phyloP scores from a whole-genome alignment of 495 filamentous ascomycete species.

The Hypoxylon trugodes region DNA sequence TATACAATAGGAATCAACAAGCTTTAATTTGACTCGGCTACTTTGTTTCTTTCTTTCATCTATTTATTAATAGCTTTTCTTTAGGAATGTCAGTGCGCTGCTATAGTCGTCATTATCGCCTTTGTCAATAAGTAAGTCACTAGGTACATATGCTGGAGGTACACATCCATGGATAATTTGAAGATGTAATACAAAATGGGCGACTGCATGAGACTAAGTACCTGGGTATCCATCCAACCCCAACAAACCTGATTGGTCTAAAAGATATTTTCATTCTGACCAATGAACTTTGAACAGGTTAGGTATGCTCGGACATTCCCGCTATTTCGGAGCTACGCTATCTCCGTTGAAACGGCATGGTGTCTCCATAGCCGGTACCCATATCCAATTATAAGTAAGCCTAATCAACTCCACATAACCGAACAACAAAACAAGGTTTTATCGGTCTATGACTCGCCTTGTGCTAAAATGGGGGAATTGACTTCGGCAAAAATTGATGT shows the following conservation, averaged over 20 bases:
- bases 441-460: slow-evolving; percentile 26
- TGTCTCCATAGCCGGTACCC: slow-evolving; percentile 10
- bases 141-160: too few relatives aligned
- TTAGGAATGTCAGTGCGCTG: too few relatives aligned
- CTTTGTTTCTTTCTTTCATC: too few relatives aligned
- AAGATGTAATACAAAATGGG: background rate
- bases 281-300: slow-evolving; percentile 7
- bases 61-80: too few relatives aligned
- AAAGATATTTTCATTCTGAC: slow-evolving; percentile 5
- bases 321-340: slow-evolving; percentile 19
- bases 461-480: slow-evolving; percentile 15
- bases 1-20: too few relatives aligned
- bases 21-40: too few relatives aligned
- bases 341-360: slow-evolving; percentile 22
- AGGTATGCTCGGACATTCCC: slow-evolving; percentile 5
- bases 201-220: background rate
- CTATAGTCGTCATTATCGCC: too few relatives aligned
- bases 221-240: background rate
- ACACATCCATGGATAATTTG: too few relatives aligned
- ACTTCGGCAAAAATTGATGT: slow-evolving; percentile 22
- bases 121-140: too few relatives aligned
- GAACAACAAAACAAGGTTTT: slow-evolving; percentile 26
- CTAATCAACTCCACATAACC: slow-evolving; percentile 25
- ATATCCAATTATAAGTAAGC: slow-evolving; percentile 28
- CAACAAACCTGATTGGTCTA: slow-evolving; percentile 7